phyloP scores from a whole-genome alignment of 2,329 filamentous ascomycete species.

The Aplosporella prunicola region DNA sequence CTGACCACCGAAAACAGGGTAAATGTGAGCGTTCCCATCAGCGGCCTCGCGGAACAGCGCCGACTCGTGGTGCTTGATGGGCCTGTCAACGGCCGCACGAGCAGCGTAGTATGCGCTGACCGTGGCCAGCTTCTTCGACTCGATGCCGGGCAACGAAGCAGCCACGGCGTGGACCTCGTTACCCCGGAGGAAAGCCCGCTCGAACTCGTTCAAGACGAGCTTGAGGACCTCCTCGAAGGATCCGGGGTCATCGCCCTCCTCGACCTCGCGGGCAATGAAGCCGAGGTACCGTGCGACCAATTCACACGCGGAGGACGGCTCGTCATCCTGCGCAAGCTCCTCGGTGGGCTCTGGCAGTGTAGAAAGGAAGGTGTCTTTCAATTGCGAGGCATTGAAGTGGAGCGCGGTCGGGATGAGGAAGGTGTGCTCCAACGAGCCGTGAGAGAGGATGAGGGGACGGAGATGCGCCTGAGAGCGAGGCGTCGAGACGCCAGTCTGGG shows the following conservation, averaged over 20 bases:
- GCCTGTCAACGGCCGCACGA: conserved; percentile 70
- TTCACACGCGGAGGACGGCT: conserved; percentile 92
- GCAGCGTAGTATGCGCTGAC: conserved; percentile 88
- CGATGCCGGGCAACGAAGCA: conserved; percentile 77
- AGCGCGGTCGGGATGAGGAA: conserved; percentile 91
- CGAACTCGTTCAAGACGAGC: conserved; percentile 88
- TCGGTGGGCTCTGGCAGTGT: conserved; percentile 87
- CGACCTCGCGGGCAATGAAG: conserved; percentile 78
- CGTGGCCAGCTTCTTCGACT: conserved; percentile 82
- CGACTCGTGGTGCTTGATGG: conserved; percentile 87
- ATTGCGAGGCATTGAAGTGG: conserved; percentile 90
- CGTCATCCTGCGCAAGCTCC: conserved; percentile 94
- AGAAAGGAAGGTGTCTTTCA: conserved; percentile 81
- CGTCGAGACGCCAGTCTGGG: conserved; percentile 93
- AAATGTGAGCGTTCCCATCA: conserved; percentile 74
- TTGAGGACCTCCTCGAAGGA: conserved; percentile 90
- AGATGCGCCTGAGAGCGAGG: conserved; percentile 89
- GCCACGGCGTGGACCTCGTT: conserved; percentile 94
- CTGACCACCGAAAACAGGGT: conserved; percentile 92
- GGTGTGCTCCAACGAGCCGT: conserved; percentile 92
- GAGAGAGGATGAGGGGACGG: conserved; percentile 78
- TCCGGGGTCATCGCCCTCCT: conserved; percentile 85
- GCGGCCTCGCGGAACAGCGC: conserved; percentile 82
- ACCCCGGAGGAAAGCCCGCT: conserved; percentile 84
- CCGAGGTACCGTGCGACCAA: conserved; percentile 89